A percentile compares a stretch with the other conserved stretches of the same genome.
These are phyloP conservation scores for Calamus simplicifolius DNA, from an alignment of 176 grass and related monocot species.

Conservation along the genomic window DNA sequence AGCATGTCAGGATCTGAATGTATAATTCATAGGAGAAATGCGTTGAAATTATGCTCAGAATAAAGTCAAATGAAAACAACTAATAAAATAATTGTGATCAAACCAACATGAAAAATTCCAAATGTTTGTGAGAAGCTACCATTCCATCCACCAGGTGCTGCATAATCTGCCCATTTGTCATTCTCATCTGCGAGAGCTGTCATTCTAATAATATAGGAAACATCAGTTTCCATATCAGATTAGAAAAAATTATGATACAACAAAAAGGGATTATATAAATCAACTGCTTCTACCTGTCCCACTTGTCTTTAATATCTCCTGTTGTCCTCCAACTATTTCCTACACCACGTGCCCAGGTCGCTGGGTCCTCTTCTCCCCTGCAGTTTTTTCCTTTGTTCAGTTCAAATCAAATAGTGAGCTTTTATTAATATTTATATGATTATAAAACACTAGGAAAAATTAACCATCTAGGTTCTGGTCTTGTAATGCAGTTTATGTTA, in stretches of 20 bases:
- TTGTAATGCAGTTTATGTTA: too few species aligned
- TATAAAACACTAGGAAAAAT: too few species aligned
- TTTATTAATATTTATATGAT: too few species aligned
- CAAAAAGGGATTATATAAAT: background rate
- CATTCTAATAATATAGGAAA: constrained; percentile 47
- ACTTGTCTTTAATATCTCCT: constrained; percentile 72
- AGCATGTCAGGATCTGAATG: constrained; percentile 88
- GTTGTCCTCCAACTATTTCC: constrained; percentile 99
- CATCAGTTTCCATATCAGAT: background rate
- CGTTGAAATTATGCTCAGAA: background rate
- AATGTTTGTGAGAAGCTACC: background rate
- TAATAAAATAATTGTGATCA: background rate
- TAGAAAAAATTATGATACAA: background rate
- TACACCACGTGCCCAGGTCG: constrained; percentile 65
- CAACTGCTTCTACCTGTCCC: constrained; percentile 37
- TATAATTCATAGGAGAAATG: too few species aligned
- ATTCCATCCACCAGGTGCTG: constrained; percentile 64
- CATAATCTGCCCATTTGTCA: constrained; percentile 80
- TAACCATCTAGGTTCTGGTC: too few species aligned
- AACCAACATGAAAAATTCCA: background rate
- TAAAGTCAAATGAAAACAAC: background rate
- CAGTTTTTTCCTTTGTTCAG: background rate
- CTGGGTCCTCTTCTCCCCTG: constrained; percentile 72
- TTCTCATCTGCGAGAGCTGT: constrained; percentile 69
- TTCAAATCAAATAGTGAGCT: too few species aligned